These are phyloP conservation scores for Raffaelea deltoideospora DNA, from an alignment of 2,329 filamentous ascomycete species.

Conservation along the genomic window DNA sequence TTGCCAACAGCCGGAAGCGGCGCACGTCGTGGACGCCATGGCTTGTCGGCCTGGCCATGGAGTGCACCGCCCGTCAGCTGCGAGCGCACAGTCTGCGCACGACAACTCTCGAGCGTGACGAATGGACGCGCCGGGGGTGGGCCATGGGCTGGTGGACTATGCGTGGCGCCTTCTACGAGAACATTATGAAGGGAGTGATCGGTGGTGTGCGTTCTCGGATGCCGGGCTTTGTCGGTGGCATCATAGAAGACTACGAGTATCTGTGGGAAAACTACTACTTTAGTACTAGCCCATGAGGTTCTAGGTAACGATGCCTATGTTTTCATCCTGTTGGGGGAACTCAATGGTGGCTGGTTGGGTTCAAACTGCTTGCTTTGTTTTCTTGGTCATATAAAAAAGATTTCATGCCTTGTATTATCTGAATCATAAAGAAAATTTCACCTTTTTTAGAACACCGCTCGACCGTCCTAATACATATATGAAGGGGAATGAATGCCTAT, in stretches of 20 bases:
- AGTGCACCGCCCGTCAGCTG: slow-evolving; percentile 80
- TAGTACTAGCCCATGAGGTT: slow-evolving; percentile 38
- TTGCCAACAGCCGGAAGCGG: slow-evolving; percentile 36
- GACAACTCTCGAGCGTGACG: slow-evolving; percentile 77
- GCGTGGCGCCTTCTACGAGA: slow-evolving; percentile 94
- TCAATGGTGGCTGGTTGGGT: too few relatives aligned
- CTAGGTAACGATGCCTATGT: too few relatives aligned
- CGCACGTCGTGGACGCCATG: slow-evolving; percentile 79
- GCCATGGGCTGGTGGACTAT: slow-evolving; percentile 90
- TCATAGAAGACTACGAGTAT: slow-evolving; percentile 93
- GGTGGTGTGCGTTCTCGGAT: slow-evolving; percentile 59
- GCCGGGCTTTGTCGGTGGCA: slow-evolving; percentile 65
- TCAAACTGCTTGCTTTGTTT: too few relatives aligned
- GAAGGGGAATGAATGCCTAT: too few relatives aligned
- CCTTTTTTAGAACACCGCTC: too few relatives aligned
- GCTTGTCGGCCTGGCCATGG: slow-evolving; percentile 71
- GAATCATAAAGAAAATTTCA: too few relatives aligned
- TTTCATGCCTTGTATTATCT: too few relatives aligned
- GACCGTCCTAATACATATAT: too few relatives aligned
- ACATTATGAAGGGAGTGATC: slow-evolving; percentile 65
- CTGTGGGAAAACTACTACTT: slow-evolving; percentile 99
- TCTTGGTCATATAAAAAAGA: too few relatives aligned
- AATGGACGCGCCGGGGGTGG: slow-evolving; percentile 79
- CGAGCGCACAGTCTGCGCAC: slow-evolving; percentile 57
- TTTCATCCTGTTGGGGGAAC: too few relatives aligned